Percentiles rank a stretch among this genome's conserved stretches.
phyloP scores from a whole-genome alignment of 352 stramenopile genomes.

The Phytophthora kernoviae region DNA sequence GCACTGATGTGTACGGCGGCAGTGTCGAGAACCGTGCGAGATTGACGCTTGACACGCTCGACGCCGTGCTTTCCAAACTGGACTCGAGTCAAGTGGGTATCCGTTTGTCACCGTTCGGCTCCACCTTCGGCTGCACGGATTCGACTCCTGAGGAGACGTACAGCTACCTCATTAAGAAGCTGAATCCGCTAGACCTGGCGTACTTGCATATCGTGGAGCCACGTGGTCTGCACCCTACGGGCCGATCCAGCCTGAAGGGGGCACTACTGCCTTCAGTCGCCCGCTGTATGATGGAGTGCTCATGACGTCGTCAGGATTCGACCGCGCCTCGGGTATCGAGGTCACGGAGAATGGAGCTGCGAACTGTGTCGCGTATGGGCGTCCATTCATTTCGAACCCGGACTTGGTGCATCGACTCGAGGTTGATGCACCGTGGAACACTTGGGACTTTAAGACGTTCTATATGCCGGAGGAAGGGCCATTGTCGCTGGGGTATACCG shows the following conservation, averaged over 20 bases:
- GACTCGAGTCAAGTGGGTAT: constrained; percentile 39
- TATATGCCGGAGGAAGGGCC: constrained; percentile 26
- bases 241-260: constrained; percentile 31
- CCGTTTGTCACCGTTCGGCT: constrained; percentile 35
- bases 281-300: constrained; percentile 50
- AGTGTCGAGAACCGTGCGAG: constrained; percentile 76
- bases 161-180: constrained; percentile 36
- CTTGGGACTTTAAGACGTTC: constrained; percentile 35
- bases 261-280: constrained; percentile 45
- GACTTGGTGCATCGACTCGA: constrained; percentile 60
- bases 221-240: constrained; percentile 30
- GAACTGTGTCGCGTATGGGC: constrained; percentile 59
- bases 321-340: constrained; percentile 33
- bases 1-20: constrained; percentile 52
- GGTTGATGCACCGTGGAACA: constrained; percentile 41
- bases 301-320: constrained; percentile 56
- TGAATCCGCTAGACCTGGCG: constrained; percentile 42
- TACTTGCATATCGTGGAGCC: constrained; percentile 64
- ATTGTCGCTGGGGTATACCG: constrained; percentile 39
- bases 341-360: constrained; percentile 42
- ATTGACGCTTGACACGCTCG: constrained; percentile 66
- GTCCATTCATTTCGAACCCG: constrained; percentile 67
- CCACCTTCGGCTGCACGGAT: constrained; percentile 38
- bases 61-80: constrained; percentile 38
- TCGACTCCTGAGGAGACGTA: constrained; percentile 45